A percentile compares a stretch with the other conserved stretches of the same genome.
phyloP scores from a whole-genome alignment of 1,139 yeast genomes.

The Suhomyces terraborum region DNA sequence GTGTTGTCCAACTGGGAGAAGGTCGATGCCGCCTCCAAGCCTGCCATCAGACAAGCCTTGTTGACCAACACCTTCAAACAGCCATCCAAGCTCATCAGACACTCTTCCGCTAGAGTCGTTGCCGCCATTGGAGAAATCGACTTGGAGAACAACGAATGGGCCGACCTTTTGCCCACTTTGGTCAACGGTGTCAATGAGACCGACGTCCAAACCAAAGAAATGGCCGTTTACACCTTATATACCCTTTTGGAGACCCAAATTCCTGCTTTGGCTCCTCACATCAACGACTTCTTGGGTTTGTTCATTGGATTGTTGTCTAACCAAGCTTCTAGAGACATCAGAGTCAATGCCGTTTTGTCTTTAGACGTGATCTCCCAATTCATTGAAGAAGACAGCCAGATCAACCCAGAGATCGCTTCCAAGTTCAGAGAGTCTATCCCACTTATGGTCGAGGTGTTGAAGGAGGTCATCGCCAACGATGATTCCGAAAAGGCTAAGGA shows the following conservation, averaged over 20 bases:
- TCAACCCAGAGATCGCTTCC: slow-evolving; percentile 51
- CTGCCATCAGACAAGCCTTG: slow-evolving; percentile 65
- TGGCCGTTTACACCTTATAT: slow-evolving; percentile 77
- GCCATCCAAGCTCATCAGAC: slow-evolving; percentile 69
- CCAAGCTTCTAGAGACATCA: slow-evolving; percentile 65
- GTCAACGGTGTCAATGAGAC: slow-evolving; percentile 68
- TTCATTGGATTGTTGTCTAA: slow-evolving; percentile 71
- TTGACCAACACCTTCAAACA: slow-evolving; percentile 66
- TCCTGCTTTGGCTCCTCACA: slow-evolving; percentile 61
- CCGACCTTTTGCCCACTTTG: slow-evolving; percentile 70
- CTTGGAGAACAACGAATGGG: slow-evolving; percentile 69
- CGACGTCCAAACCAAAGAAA: slow-evolving; percentile 70
- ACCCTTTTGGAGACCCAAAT: slow-evolving; percentile 77
- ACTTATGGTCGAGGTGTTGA: slow-evolving; percentile 77
- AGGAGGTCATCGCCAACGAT: slow-evolving; percentile 67
- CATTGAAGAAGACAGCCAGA: slow-evolving; percentile 56
- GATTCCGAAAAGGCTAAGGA: slow-evolving; percentile 74
- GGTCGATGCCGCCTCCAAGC: slow-evolving; percentile 54
- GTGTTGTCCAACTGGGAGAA: slow-evolving; percentile 71
- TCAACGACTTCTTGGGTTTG: slow-evolving; percentile 67
- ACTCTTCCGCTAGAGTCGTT: slow-evolving; percentile 85
- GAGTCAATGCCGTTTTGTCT: slow-evolving; percentile 82
- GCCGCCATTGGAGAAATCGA: slow-evolving; percentile 84
- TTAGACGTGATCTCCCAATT: slow-evolving; percentile 74
- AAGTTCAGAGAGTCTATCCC: slow-evolving; percentile 74